These are phyloP conservation scores for Cercospora citrullina DNA, from an alignment of 2,329 filamentous ascomycete species.

Conservation along the genomic window DNA sequence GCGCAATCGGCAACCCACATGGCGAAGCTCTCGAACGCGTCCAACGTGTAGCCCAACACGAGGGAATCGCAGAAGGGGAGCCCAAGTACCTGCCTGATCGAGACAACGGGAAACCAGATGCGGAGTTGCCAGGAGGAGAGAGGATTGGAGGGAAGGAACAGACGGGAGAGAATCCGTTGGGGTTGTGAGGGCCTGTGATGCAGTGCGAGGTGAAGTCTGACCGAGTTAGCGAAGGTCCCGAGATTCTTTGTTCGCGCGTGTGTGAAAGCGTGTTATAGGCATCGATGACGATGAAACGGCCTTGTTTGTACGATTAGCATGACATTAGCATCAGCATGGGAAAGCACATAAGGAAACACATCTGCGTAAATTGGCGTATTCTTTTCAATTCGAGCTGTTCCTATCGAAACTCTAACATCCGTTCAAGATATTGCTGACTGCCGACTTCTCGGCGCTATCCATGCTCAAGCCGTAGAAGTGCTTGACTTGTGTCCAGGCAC, in stretches of 20 bases:
- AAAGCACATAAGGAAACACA: background rate
- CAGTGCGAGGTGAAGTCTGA: background rate
- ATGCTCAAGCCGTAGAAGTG: conserved; percentile 67
- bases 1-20: conserved; percentile 33
- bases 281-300: background rate
- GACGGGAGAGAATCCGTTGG: conserved; percentile 40
- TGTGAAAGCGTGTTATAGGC: no score
- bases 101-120: conserved; percentile 28
- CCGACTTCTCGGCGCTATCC: conserved; percentile 67
- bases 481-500: conserved; percentile 78
- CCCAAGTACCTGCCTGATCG: conserved; percentile 25
- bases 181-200: conserved; percentile 29
- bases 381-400: background rate
- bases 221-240: no score
- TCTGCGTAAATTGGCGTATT: background rate
- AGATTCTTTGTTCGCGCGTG: no score
- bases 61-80: conserved; percentile 12
- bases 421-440: conserved; percentile 52
- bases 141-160: conserved; percentile 40
- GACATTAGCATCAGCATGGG: background rate
- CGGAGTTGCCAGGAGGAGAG: conserved; percentile 34
- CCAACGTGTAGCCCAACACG: conserved; percentile 30
- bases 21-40: conserved; percentile 34
- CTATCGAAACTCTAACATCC: conserved; percentile 54
- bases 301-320: background rate